Evolutionary conservation across 2,329 filamentous ascomycete species (phyloP), one percentile per base, ranked within the genome.

Genomic region (Cladosporium halotolerans): DNA sequence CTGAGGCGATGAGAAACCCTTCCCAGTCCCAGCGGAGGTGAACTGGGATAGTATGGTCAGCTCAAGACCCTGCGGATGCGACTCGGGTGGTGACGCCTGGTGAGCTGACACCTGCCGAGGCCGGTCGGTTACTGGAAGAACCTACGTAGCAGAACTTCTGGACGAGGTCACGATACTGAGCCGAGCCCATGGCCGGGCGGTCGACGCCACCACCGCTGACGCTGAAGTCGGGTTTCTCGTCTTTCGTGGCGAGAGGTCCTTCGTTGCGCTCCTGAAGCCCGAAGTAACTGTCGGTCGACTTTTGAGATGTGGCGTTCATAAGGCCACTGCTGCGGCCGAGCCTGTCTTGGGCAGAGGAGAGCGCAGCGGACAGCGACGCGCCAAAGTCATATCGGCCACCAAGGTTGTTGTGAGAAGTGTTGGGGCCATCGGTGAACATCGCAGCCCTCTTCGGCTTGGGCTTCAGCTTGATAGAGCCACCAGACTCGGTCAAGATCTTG

Each of bases 61-160:
- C 66, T 58, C 55, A 50, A 50, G 40, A 43, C 44, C 50, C 43
- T 45, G 44, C 44, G 50, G 43, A 36, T 33, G 50, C 36, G 44
- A 53, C 43, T 59, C 55, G 54, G 47, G 53, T 56, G 52, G 54
- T 60, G 51, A 47, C 55, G 48, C 40, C 32, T 33, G 40, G 40
- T 38, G 48, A 51, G 40, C 40, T 43, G 48, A 44, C 40, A 28
- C 40, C 40, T 53, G 43, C 36, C 43, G 50, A 34, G 43, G 42
- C 43, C 46, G 50, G 41, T 45, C 38, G 36, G 18, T 47, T 53
- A 42, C 14, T 53, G 50, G 62, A 61, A 59, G 80, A 80, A 95
- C 92, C 84, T 92, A 96, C 92, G 83, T 97, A 99, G 80, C 93
- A 99, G 79, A 96, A 99, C 78, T 95, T 96, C 78, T 95, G 91